Conservation (phyloP, 805 yeast species). For the Kazachstania taianensis region DNA sequence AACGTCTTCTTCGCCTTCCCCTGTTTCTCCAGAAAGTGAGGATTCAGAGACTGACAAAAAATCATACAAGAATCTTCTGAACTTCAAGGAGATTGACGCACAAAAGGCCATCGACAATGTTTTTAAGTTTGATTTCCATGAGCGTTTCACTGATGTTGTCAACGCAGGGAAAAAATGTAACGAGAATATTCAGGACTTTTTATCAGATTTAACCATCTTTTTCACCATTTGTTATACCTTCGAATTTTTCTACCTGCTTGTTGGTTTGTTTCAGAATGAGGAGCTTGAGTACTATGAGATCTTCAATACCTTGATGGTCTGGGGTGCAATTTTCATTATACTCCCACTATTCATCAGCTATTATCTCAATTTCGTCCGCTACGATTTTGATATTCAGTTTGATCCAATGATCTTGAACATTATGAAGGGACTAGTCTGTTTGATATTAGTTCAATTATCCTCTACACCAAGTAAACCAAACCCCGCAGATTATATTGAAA, state of each 20-base stretch:
- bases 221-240: conserved; percentile 11
- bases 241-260: conserved; percentile 13
- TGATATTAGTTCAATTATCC: background rate
- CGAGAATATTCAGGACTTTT: conserved; percentile 20
- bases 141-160: conserved; percentile 15
- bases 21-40: background rate
- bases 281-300: conserved; percentile 5
- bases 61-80: conserved; percentile 5
- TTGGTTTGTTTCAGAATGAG: conserved; percentile 1
- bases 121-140: conserved; percentile 18
- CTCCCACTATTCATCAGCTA: conserved; percentile 19
- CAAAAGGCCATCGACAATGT: background rate
- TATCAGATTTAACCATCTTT: conserved; percentile 18
- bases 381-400: conserved; percentile 19
- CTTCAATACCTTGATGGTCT: conserved; percentile 7
- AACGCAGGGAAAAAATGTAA: conserved; percentile 11
- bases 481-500: background rate
- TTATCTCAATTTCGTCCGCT: conserved; percentile 26
- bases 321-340: conserved; percentile 12
- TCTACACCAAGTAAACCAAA: background rate
- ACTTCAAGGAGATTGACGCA: conserved; percentile 7
- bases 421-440: conserved; percentile 15
- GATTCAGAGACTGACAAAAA: background rate
- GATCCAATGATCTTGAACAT: conserved; percentile 27
- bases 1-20: background rate